Evolutionary conservation across 768 basidiomycete species (phyloP).

Genomic region (Lactarius hatsudake): DNA sequence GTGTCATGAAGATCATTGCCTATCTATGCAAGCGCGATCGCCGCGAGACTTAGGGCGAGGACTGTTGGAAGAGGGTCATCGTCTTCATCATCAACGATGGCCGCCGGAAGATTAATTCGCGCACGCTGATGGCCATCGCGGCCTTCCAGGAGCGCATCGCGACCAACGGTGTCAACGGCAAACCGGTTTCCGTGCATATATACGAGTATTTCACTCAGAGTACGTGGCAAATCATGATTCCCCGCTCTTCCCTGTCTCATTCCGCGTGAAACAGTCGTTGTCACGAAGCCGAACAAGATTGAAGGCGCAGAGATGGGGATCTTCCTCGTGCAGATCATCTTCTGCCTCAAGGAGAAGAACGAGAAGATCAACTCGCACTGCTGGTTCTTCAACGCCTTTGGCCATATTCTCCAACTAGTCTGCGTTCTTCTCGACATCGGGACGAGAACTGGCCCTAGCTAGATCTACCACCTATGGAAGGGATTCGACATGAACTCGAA

Average conservation of each 20-base stretch:
- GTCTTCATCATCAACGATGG: too few relatives aligned
- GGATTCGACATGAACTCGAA: constrained; percentile 79
- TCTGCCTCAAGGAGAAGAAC: too few relatives aligned
- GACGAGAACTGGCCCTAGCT: constrained; percentile 80
- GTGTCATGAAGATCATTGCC: too few relatives aligned
- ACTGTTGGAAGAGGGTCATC: too few relatives aligned
- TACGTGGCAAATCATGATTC: constrained; percentile 36
- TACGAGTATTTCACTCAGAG: constrained; percentile 94
- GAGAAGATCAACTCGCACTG: too few relatives aligned
- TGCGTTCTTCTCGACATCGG: constrained; percentile 62
- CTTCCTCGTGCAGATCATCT: constrained; percentile 56
- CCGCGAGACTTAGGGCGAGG: too few relatives aligned
- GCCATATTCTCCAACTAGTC: too few relatives aligned
- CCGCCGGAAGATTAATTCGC: too few relatives aligned
- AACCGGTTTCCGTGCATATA: constrained; percentile 78
- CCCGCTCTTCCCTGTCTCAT: neutral
- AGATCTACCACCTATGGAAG: constrained; percentile 92
- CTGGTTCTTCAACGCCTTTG: too few relatives aligned
- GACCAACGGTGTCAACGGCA: constrained; percentile 59
- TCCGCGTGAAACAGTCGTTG: constrained; percentile 54
- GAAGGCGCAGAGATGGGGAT: constrained; percentile 52
- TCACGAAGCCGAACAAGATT: constrained; percentile 76
- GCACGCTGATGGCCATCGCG: too few relatives aligned
- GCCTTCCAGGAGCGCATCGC: too few relatives aligned
- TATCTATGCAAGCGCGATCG: too few relatives aligned